A percentile compares a stretch with the other conserved stretches of the same genome.
Evolutionary conservation across 148 eudicot genomes (phyloP).

Genomic region (Mesembryanthemum crystallinum): DNA sequence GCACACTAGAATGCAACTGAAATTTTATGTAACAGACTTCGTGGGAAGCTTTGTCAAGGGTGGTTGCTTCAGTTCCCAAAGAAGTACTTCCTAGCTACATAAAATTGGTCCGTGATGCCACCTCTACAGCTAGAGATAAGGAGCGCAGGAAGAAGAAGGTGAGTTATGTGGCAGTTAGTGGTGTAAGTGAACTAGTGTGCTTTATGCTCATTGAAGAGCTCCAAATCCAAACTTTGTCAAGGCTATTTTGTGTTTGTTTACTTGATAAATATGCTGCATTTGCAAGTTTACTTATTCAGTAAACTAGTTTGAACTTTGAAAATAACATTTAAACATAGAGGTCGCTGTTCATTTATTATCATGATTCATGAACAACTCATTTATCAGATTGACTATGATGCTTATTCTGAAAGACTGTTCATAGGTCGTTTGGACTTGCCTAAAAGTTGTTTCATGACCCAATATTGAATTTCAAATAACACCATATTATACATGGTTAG

Average conservation of each 20-base stretch:
- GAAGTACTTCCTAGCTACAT: conserved; percentile 91
- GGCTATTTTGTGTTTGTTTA: not conserved
- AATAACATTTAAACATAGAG: not conserved
- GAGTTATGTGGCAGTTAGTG: conserved; percentile 1
- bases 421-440: not conserved
- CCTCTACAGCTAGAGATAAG: conserved; percentile 89
- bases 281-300: not conserved
- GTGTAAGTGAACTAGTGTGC: not conserved
- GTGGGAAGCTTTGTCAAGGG: conserved; percentile 92
- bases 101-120: conserved; percentile 94
- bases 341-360: not conserved
- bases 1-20: conserved; percentile 21
- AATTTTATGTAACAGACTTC: conserved; percentile 55
- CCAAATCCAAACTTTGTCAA: not conserved
- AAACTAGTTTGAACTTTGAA: too few species aligned
- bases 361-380: not conserved
- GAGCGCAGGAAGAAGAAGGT: conserved; percentile 93
- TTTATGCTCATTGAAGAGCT: not conserved
- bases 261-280: not conserved
- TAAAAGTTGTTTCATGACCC: not conserved
- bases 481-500: not conserved
- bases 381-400: not conserved
- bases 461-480: not conserved
- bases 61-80: conserved; percentile 76
- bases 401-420: not conserved